Percentiles rank a stretch among this genome's conserved stretches.
phyloP scores from a whole-genome alignment of 2,329 filamentous ascomycete species.

The Pleurostoma richardsiae region DNA sequence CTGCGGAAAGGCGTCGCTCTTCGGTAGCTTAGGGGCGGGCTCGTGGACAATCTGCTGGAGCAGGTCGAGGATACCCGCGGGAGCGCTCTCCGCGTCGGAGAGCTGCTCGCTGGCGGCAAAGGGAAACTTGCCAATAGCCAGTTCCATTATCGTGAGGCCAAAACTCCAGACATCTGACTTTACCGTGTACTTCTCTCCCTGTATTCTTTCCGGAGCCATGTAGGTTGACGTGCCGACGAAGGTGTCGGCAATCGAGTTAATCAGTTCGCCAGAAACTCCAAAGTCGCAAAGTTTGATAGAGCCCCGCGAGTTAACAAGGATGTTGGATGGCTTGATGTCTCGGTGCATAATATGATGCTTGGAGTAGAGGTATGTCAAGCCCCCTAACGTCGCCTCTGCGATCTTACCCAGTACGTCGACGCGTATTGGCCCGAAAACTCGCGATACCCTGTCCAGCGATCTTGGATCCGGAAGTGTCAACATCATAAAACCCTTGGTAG shows the following conservation, averaged over 20 bases:
- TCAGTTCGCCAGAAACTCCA: slow-evolving; percentile 94
- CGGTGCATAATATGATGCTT: slow-evolving; percentile 98
- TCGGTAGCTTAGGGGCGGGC: slow-evolving; percentile 85
- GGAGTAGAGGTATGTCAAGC: slow-evolving; percentile 90
- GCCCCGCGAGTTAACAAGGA: slow-evolving; percentile 89
- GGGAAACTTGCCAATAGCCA: slow-evolving; percentile 95
- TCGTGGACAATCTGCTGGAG: slow-evolving; percentile 97
- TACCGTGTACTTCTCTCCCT: slow-evolving; percentile 94
- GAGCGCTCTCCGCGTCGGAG: slow-evolving; percentile 71
- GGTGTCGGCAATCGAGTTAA: slow-evolving; percentile 96
- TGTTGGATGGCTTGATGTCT: slow-evolving; percentile 98
- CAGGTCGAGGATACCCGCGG: slow-evolving; percentile 91
- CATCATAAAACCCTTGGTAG: slow-evolving; percentile 7
- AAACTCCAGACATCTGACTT: slow-evolving; percentile 99
- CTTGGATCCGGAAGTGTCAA: slow-evolving; percentile 26
- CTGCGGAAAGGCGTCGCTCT: slow-evolving; percentile 93
- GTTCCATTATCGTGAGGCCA: slow-evolving; percentile 89
- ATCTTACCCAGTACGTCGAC: slow-evolving; percentile 98
- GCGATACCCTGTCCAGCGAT: slow-evolving; percentile 87
- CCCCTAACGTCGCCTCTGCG: slow-evolving; percentile 88
- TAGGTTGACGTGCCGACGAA: slow-evolving; percentile 99
- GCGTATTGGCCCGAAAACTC: slow-evolving; percentile 88
- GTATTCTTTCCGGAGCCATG: slow-evolving; percentile 97
- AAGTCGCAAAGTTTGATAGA: slow-evolving; percentile 98
- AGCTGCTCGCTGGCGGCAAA: slow-evolving; percentile 72